Percentiles rank a stretch among this genome's conserved stretches.
These are phyloP conservation scores for Aspergillus sp. DNA, from an alignment of 2,329 filamentous ascomycete genomes.

Conservation along the genomic window DNA sequence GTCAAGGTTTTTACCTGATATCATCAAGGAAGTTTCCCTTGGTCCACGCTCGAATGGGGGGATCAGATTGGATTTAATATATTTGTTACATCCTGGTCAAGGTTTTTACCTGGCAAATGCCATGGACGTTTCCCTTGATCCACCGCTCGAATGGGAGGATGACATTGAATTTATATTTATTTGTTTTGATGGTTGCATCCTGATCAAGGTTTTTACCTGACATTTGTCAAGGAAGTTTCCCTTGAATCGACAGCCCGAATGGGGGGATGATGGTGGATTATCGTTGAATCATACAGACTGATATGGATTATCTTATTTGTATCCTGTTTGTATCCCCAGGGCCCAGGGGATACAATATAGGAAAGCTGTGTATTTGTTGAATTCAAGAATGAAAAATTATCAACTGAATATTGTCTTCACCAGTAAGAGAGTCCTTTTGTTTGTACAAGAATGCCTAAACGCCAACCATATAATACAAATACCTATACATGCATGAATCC, in stretches of 20 bases:
- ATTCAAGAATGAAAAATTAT: no score
- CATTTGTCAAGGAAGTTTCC: slow-evolving; percentile 13
- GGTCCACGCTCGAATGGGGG: background rate
- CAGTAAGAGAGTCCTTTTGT: background rate
- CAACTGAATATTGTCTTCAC: background rate
- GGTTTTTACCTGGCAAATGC: slow-evolving; percentile 16
- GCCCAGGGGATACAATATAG: no score
- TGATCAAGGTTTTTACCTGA: slow-evolving; percentile 18
- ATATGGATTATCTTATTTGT: no score
- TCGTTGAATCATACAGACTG: background rate
- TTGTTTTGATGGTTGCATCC: slow-evolving; percentile 2
- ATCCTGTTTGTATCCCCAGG: no score
- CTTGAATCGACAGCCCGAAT: slow-evolving; percentile 16
- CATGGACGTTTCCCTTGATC: slow-evolving; percentile 16
- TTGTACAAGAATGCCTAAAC: background rate
- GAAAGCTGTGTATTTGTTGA: no score
- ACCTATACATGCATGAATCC: background rate
- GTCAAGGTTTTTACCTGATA: background rate
- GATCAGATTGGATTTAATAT: background rate
- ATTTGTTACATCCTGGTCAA: slow-evolving; percentile 8
- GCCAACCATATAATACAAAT: background rate
- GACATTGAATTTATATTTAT: background rate
- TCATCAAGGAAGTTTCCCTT: background rate
- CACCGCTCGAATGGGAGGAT: slow-evolving; percentile 17
- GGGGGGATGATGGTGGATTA: slow-evolving; percentile 8